A percentile compares a stretch with the other conserved stretches of the same genome.
phyloP scores from a whole-genome alignment of 2,329 filamentous ascomycete species.

The Metarhizium humberi region DNA sequence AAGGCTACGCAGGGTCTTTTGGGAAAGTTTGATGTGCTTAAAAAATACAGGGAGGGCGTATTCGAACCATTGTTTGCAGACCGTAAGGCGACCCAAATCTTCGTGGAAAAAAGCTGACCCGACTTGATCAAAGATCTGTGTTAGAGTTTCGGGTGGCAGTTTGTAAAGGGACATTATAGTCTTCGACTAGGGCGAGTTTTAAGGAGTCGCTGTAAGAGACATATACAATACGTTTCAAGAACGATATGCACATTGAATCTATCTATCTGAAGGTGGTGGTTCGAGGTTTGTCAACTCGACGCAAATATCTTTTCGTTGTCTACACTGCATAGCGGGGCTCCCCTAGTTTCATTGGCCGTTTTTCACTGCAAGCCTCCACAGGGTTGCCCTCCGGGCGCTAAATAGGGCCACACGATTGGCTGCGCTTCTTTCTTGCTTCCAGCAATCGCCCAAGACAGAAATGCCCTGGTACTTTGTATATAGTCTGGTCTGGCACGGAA shows the following conservation, averaged over 20 bases:
- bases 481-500: no score
- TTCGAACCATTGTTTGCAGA: slow-evolving; percentile 13
- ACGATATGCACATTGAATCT: neutral
- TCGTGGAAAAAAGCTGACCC: slow-evolving; percentile 11
- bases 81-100: slow-evolving; percentile 9
- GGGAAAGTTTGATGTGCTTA: slow-evolving; percentile 5
- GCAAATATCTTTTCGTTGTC: neutral
- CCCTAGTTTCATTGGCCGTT: no score
- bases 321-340: no score
- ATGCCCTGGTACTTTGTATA: no score
- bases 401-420: no score
- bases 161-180: slow-evolving; percentile 10
- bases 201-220: neutral
- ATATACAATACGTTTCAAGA: neutral
- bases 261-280: neutral
- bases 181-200: neutral
- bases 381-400: no score
- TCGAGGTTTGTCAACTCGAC: neutral
- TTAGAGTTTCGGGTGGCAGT: slow-evolving; percentile 10
- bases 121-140: slow-evolving; percentile 11
- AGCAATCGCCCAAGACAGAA: no score
- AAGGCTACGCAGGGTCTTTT: slow-evolving; percentile 3
- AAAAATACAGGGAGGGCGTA: slow-evolving; percentile 9
- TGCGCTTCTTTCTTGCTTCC: no score
- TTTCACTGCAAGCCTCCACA: no score